Base-by-base conservation (phyloP, 2,329 filamentous ascomycete species). In the Diaporthe capsici region DNA sequence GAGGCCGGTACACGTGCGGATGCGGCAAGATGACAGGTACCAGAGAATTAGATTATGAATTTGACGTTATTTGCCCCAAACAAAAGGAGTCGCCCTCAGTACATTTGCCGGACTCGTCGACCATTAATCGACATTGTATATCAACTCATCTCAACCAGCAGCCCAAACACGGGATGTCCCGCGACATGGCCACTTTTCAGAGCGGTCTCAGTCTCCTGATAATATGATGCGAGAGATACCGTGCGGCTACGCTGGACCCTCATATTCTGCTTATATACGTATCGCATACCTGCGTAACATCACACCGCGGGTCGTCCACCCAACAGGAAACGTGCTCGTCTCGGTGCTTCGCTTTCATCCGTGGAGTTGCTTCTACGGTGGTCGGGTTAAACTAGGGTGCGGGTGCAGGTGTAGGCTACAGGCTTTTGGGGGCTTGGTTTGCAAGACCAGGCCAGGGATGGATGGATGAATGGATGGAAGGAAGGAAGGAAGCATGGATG, bases 1-100 rank as follows among this genome's bases (percentile, higher is more conserved):
- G 82, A 85, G 72, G 83, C 83, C n/a, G 83, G 83, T 15, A 76
- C 73, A 17, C 75, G 75, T 57, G 47, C 72, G 58, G 49, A 72
- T 28, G 67, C 76, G 57, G 72, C 72, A 9, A 74, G 74, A 68
- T 77, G 67, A 76, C 77, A 67, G 58, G 44, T 25, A 61, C 20
- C 39, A 55, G 25, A 34, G 51, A 70, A 39, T 51, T 73, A 72
- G 47, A 75, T 71, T 37, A 74, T 73, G 49, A 74, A 74, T 71
- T 44, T 71, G 70, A 58, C 42, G 73, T 63, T 71, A 51, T 65
- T 53, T 65, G 39, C 20, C 42, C 17, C 31, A 53, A 39, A 55
- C 22, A 39, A 57, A 51, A 25, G 39, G 44, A 44, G 57, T 17
- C 28, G 57, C 39, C 22, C 47, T 37, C 28, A 53, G 31, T 49